These are phyloP conservation scores for Cryptosporidium baileyi DNA, from an alignment of 169 alveolate species.

Conservation along the genomic window DNA sequence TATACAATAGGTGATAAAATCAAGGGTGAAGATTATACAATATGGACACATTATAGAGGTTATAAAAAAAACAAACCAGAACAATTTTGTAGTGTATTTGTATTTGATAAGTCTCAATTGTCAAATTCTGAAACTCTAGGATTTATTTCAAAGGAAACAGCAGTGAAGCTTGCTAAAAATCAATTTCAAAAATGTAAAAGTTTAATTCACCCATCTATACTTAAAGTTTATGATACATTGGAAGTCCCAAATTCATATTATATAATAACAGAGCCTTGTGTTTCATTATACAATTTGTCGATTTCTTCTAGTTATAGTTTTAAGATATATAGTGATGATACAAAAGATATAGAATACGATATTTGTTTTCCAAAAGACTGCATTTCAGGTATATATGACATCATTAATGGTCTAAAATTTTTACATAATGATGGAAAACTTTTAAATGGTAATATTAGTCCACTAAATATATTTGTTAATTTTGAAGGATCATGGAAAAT, in stretches of 20 bases:
- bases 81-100: constrained; percentile 46
- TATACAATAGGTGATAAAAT: constrained; percentile 60
- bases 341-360: background rate
- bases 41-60: constrained; percentile 67
- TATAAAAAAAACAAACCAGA: constrained; percentile 51
- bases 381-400: constrained; percentile 38
- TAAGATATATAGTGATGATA: background rate
- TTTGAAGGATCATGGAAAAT: constrained; percentile 60
- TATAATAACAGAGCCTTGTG: constrained; percentile 58
- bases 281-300: constrained; percentile 26
- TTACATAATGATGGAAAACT: constrained; percentile 59
- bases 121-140: constrained; percentile 9
- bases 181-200: constrained; percentile 60
- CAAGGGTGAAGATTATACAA: constrained; percentile 42
- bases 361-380: constrained; percentile 60
- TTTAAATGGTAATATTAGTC: constrained; percentile 59
- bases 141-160: constrained; percentile 2
- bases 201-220: constrained; percentile 43
- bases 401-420: constrained; percentile 27
- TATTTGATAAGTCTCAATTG: constrained; percentile 27
- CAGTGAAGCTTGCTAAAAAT: constrained; percentile 45
- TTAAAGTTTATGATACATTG: constrained; percentile 52
- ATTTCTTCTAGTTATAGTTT: background rate
- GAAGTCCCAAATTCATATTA: constrained; percentile 48
- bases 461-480: constrained; percentile 32